Conservation (phyloP, 179 eudicot species). For the Patellifolia procumbens region DNA sequence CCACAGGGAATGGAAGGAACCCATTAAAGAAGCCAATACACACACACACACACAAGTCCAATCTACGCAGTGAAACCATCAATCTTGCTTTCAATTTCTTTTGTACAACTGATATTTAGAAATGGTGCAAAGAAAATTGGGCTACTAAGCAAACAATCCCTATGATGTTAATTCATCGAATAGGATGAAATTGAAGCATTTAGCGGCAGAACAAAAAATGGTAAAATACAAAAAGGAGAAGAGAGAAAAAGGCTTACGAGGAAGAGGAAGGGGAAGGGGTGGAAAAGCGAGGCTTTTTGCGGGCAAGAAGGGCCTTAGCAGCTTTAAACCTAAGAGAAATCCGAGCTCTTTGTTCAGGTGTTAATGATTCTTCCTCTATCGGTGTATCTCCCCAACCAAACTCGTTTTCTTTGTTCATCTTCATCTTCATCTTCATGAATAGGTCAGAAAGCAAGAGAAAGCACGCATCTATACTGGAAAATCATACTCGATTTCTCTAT, state of each 20-base stretch:
- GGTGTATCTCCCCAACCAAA: not conserved
- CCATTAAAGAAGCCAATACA: not conserved
- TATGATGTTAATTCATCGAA: too few species aligned
- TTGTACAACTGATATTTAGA: too few species aligned
- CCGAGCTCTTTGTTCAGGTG: constrained; percentile 71
- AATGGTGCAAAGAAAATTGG: not conserved
- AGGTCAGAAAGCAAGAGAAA: too few species aligned
- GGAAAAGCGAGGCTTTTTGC: constrained; percentile 55
- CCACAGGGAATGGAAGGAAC: not conserved
- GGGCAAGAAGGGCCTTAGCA: constrained; percentile 80
- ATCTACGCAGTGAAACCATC: not conserved
- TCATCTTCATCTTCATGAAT: too few species aligned
- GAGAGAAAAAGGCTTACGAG: constrained; percentile 28
- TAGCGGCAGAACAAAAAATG: not conserved
- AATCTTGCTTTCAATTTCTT: not conserved
- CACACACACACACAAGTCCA: too few species aligned
- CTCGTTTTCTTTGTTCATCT: constrained; percentile 68
- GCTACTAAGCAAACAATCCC: not conserved
- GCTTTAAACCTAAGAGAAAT: constrained; percentile 68
- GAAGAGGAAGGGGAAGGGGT: constrained; percentile 28
- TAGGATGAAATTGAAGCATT: not conserved
- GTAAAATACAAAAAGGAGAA: not conserved
- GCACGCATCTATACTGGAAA: too few species aligned
- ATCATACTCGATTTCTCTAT: too few species aligned
- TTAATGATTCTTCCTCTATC: constrained; percentile 34